Conservation (phyloP, 2,329 filamentous ascomycete species). For the Fusarium metavorans region DNA sequence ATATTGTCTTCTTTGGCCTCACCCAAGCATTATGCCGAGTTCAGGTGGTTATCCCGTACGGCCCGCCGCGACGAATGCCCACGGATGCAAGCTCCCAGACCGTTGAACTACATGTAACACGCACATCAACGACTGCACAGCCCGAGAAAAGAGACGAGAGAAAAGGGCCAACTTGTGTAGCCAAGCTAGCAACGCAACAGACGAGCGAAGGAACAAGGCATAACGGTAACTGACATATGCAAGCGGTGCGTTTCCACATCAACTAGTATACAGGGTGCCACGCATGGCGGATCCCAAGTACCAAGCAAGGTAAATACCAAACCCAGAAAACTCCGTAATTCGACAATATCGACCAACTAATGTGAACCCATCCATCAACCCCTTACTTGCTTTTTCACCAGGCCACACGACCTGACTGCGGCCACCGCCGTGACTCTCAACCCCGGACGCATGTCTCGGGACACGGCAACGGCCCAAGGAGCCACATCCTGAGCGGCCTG, state of each 20-base stretch:
- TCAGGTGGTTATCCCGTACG: neutral
- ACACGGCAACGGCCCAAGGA: neutral
- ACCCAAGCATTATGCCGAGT: neutral
- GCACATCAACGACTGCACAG: neutral
- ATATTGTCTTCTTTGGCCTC: neutral
- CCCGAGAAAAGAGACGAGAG: slow-evolving; percentile 4
- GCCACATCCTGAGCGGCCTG: neutral
- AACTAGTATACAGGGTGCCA: slow-evolving; percentile 34
- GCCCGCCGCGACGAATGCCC: neutral
- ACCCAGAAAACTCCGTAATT: slow-evolving; percentile 46
- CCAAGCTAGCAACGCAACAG: neutral
- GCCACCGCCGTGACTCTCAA: neutral
- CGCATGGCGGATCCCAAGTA: neutral
- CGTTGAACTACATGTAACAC: neutral
- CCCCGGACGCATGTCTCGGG: neutral
- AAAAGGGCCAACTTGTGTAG: neutral
- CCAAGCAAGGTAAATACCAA: slow-evolving; percentile 16
- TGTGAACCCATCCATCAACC: slow-evolving; percentile 20
- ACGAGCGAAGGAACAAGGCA: neutral
- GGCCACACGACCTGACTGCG: neutral
- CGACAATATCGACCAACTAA: slow-evolving; percentile 13
- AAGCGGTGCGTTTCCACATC: slow-evolving; percentile 26
- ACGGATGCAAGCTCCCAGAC: slow-evolving; percentile 1
- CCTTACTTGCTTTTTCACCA: slow-evolving; percentile 4
- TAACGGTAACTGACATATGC: slow-evolving; percentile 21